Evolutionary conservation across 148 eudicot species (phyloP), one percentile per base, ranked within the genome.

Genomic region (Salicornia ramosissima): DNA sequence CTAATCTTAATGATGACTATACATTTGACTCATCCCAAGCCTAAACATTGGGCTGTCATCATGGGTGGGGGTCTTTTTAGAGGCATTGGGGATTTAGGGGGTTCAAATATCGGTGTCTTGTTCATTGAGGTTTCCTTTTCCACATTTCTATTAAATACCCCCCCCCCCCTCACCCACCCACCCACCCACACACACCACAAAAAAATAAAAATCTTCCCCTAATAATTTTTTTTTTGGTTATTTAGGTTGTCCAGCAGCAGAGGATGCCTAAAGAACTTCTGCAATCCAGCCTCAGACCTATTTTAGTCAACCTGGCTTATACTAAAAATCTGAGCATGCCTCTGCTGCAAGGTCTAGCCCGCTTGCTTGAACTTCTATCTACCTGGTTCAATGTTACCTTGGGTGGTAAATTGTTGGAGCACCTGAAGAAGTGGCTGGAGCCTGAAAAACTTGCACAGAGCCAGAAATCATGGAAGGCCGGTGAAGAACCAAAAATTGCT

Each of bases 181-280:
- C n/a, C n/a, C n/a, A n/a, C n/a, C n/a, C n/a, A n/a, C n/a, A n/a
- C n/a, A n/a, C n/a, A n/a, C n/a, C n/a, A n/a, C n/a, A n/a, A n/a
- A n/a, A n/a, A n/a, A n/a, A n/a, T n/a, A n/a, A n/a, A n/a, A n/a
- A n/a, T n/a, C n/a, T n/a, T n/a, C n/a, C n/a, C n/a, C n/a, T 42
- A 59, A 21, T 7, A 26, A 0, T 13, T n/a, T 55, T 55, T 49
- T 7, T 64, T 59, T 24, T 56, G 69, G 67, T 72, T 18, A 42
- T 65, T 61, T 79, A 94, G 99, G 99, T 87, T 55, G 84, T 91
- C 75, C 81, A 84, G 39, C 98, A 94, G 77, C 97, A 86, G 80
- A 86, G 99, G 80, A 94, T 94, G 96, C 99, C 99, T 14, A 94
- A 94, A 75, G 99, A 94, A 82, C 99, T 94, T 81, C 83, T 94